phyloP scores from a whole-genome alignment of 805 yeast species.

The Wickerhamiella hasegawae region DNA sequence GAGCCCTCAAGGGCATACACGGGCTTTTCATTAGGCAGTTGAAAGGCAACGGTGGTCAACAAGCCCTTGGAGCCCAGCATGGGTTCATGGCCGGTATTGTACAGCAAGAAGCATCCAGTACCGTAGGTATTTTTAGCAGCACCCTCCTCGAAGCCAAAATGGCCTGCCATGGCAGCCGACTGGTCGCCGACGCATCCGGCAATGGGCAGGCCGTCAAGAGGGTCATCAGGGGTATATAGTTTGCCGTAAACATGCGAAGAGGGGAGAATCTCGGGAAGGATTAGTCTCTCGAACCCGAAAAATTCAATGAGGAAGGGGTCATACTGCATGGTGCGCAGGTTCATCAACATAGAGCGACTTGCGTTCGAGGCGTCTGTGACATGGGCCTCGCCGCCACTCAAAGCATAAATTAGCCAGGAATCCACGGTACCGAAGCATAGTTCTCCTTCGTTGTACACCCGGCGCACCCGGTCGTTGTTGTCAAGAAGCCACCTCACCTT shows the following conservation, averaged over 20 bases:
- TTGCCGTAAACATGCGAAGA: constrained; percentile 66
- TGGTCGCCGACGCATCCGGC: constrained; percentile 92
- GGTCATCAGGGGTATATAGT: constrained; percentile 40
- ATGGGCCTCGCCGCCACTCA: constrained; percentile 48
- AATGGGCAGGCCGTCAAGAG: constrained; percentile 51
- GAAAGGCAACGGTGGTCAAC: constrained; percentile 76
- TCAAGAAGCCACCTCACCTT: constrained; percentile 82
- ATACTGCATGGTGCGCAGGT: constrained; percentile 56
- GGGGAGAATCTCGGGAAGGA: constrained; percentile 67
- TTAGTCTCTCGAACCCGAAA: constrained; percentile 61
- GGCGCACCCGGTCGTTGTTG: constrained; percentile 49
- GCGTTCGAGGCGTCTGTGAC: constrained; percentile 87
- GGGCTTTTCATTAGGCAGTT: constrained; percentile 64
- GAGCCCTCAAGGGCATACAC: constrained; percentile 90
- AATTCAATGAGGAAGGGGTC: constrained; percentile 60
- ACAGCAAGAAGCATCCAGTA: constrained; percentile 82
- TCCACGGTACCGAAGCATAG: constrained; percentile 90
- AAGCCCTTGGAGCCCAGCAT: constrained; percentile 66
- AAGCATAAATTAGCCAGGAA: constrained; percentile 79
- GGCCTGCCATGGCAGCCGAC: constrained; percentile 86
- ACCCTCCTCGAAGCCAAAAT: constrained; percentile 68
- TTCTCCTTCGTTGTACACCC: constrained; percentile 58
- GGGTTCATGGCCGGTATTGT: constrained; percentile 67
- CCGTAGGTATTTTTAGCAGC: constrained; percentile 93
- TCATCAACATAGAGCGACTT: constrained; percentile 79